phyloP scores from a whole-genome alignment of 768 basidiomycete species.

The Tephrocybe rancida region DNA sequence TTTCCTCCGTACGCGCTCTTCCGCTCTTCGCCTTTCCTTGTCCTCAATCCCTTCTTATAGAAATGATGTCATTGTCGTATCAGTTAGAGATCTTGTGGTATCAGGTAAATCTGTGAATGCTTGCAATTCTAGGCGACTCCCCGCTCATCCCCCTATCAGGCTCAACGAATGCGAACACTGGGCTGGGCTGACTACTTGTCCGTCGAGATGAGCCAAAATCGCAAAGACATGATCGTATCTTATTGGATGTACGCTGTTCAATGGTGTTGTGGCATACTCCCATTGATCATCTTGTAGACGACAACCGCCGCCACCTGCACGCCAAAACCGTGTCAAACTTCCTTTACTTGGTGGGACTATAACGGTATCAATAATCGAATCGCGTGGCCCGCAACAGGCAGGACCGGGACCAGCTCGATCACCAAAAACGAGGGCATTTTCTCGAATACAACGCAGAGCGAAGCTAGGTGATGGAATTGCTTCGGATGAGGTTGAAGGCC shows the following conservation, averaged over 20 bases:
- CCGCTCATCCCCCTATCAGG: conserved; percentile 41
- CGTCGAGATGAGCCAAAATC: conserved; percentile 68
- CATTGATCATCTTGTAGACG: conserved; percentile 23
- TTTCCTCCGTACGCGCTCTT: conserved; percentile 71
- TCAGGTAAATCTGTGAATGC: conserved; percentile 43
- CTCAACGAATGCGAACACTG: conserved; percentile 74
- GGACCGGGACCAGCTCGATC: conserved; percentile 53
- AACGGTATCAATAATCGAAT: conserved; percentile 69
- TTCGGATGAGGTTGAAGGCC: conserved; percentile 76
- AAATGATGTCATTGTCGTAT: conserved; percentile 91
- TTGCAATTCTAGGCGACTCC: neutral
- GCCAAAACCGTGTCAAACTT: conserved; percentile 41
- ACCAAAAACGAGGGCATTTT: conserved; percentile 54
- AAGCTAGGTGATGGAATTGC: conserved; percentile 57
- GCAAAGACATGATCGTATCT: conserved; percentile 68
- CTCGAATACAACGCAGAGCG: conserved; percentile 63
- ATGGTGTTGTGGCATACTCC: neutral
- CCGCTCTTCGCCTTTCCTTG: neutral
- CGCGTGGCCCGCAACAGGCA: conserved; percentile 37
- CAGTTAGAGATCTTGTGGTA: conserved; percentile 89
- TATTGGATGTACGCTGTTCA: conserved; percentile 79
- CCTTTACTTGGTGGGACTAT: conserved; percentile 73
- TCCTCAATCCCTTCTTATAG: conserved; percentile 37
- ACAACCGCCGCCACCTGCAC: conserved; percentile 28
- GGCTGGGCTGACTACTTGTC: conserved; percentile 84